A percentile compares a stretch with the other conserved stretches of the same genome.
These are phyloP conservation scores for Epichloe bromicola DNA, from an alignment of 2,329 filamentous ascomycete genomes.

Conservation along the genomic window DNA sequence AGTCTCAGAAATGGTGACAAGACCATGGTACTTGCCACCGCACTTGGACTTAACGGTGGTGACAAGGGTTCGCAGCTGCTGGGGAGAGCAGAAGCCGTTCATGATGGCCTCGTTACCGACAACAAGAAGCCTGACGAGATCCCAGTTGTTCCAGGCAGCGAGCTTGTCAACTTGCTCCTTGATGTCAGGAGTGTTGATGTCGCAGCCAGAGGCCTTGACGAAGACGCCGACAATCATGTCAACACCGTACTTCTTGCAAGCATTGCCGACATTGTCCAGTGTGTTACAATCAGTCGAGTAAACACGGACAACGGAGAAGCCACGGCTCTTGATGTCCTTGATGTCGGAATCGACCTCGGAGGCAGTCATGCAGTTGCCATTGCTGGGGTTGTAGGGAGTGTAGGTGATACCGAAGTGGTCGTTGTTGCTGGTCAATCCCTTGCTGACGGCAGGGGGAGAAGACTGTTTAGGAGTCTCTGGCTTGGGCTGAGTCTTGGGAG, in stretches of 20 bases:
- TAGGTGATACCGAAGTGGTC: constrained; percentile 66
- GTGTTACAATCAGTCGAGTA: constrained; percentile 89
- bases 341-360: constrained; percentile 48
- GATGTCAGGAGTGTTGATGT: constrained; percentile 45
- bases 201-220: constrained; percentile 54
- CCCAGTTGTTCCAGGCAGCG: constrained; percentile 59
- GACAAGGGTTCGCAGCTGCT: constrained; percentile 59
- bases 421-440: constrained; percentile 26
- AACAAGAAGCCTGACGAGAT: constrained; percentile 64
- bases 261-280: constrained; percentile 60
- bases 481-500: constrained; percentile 9
- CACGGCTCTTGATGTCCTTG: constrained; percentile 44
- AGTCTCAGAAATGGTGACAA: constrained; percentile 76
- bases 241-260: constrained; percentile 52
- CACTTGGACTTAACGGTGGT: constrained; percentile 50
- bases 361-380: constrained; percentile 51
- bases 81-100: constrained; percentile 52
- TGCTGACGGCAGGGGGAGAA: constrained; percentile 3
- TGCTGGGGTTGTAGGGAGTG: constrained; percentile 52
- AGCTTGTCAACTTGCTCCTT: constrained; percentile 63
- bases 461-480: constrained; percentile 5
- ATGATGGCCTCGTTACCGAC: constrained; percentile 87
- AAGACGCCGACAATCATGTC: constrained; percentile 82
- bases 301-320: constrained; percentile 62
- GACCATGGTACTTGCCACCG: constrained; percentile 55